Base-by-base conservation (phyloP, 1,284 basidiomycete species). In the Schizophyllum amplum region DNA sequence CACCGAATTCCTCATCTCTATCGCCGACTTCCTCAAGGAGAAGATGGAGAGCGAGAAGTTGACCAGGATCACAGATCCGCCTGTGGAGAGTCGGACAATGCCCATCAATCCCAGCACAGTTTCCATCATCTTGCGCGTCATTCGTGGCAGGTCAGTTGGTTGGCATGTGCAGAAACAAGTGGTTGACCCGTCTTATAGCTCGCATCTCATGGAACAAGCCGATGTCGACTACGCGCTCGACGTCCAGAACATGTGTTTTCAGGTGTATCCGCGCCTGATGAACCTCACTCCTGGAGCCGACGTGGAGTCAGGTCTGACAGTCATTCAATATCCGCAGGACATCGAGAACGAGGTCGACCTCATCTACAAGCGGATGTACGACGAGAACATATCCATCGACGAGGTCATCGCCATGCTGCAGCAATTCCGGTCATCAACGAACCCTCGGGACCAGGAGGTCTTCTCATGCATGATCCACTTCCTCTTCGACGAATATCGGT, bases 391-490 rank as follows among this genome's bases (percentile, higher is more conserved):
- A 58, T 86, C 92, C 61, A 93, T 99, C 66, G 96, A 98, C 69
- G 92, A 96, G 62, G 92, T 99, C 61, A 90, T 98, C 60, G 73
- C 81, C 21, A 86, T 96, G 69, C 83, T 99, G 47, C 87, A 92
- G 71, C 84, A 86, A 53, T 86, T 87, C 75, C 92, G 95, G 68
- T 83, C 83, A 56, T 97, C 95, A 23, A 79, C 82, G 24, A 92
- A 90, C 65, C 70, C 85, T 47, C 86, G 88, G 61, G 94, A 98
- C 65, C 93, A 95, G 69, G 93, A 99, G 75, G 85, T 98, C 59
- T 98, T 99, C 69, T 97, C 95, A 13, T 98, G 95, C 81, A 96
- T 98, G 84, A 86, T 99, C 54, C 95, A 98, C 75, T 97, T 98
- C 75, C 84, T 99, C 55, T 99, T 99, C 72, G 97, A 99, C 83